Evolutionary conservation across 495 filamentous ascomycete genomes (phyloP).

Genomic region (Amniculicola lignicola): DNA sequence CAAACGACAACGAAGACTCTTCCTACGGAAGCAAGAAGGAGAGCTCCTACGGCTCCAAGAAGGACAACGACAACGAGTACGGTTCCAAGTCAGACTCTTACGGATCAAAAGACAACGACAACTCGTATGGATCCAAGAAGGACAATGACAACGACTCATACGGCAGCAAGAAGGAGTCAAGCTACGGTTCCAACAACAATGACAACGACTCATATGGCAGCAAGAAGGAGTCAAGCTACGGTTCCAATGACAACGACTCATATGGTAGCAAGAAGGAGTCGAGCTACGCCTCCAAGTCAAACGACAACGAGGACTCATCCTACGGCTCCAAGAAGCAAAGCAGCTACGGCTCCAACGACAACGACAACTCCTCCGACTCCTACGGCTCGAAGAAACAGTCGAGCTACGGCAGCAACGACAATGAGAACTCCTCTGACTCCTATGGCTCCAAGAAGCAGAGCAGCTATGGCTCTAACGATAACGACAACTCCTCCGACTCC

Average conservation of each 20-base stretch:
- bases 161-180: neutral
- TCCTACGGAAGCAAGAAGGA: neutral
- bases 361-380: neutral
- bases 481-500: neutral
- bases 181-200: slow-evolving; percentile 5
- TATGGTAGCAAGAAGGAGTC: neutral
- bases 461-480: slow-evolving; percentile 1
- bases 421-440: neutral
- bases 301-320: neutral
- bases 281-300: neutral
- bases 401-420: neutral
- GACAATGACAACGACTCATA: neutral
- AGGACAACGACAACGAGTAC: slow-evolving; percentile 7
- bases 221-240: neutral
- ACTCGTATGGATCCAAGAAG: neutral
- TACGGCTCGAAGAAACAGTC: neutral
- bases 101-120: neutral
- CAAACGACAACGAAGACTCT: neutral
- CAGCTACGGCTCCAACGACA: slow-evolving; percentile 2
- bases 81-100: neutral
- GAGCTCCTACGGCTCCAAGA: neutral
- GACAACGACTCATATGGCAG: neutral
- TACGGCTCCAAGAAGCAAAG: slow-evolving; percentile 6
- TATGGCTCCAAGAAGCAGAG: neutral
- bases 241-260: neutral